Base-by-base conservation (phyloP, 176 grass and related monocot genomes). In the Zoysia pacifica region DNA sequence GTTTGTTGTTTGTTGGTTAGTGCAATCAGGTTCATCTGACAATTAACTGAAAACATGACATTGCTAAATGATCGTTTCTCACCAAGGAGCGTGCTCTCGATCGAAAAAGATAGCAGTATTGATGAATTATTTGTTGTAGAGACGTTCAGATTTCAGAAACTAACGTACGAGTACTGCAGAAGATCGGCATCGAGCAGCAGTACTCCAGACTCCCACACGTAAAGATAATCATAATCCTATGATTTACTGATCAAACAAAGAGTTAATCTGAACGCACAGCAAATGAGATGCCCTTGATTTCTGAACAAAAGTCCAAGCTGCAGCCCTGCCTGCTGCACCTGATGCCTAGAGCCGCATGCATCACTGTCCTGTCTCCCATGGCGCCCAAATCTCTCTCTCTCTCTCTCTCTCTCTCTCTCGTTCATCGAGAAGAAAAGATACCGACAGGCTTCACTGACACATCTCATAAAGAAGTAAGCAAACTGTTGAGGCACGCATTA, bases 381-480 rank as follows among this genome's bases (percentile, higher is more conserved):
- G 8, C 28, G 28, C 28, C 6, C 37, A 62, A 84, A 75, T 49
- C 84, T 56, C 56, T 41, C n/a, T 19, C 9, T 47, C 16, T 63
- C 46, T 42, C 70, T 56, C 13, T 37, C 66, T 4, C 41, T 49
- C 48, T 49, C 43, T 45, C 43, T 45, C 43, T 45, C 43, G 1
- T 36, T 55, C 42, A n/a, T 10, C 28, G 28, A 12, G 9, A 16
- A 45, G 45, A 49, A 43, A 80, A 74, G 87, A 85, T 77, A 15
- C 87, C 82, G 87, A 81, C 77, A 85, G 10, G 28, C 77, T 77
- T 81, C 82, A 60, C 65, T 77, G 81, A 62, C 41, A 54, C 62
- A 88, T 8, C 81, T 55, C 55, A 39, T 84, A 84, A 79, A 88
- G 4, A 73, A 87, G 18, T 59, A 68, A 65, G 73, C 65, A 4